Base-by-base conservation (phyloP, 169 alveolate species). In the Cryptosporidium tyzzeri region DNA sequence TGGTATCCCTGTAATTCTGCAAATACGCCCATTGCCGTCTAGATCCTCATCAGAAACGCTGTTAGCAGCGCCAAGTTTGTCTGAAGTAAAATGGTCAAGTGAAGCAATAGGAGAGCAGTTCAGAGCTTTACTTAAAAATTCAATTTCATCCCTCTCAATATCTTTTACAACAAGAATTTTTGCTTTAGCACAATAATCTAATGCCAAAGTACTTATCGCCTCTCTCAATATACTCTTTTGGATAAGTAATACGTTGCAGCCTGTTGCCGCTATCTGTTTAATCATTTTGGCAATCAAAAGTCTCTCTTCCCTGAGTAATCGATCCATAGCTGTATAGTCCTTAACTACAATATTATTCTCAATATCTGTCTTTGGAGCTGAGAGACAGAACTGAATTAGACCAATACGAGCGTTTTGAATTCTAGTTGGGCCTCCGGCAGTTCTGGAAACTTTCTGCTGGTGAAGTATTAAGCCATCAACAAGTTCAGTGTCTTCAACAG, bases 341-440 rank as follows among this genome's bases (percentile, higher is more conserved):
- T 97, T 96, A 3, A 97, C 97, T 35, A 95, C 96, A 58, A 98
- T 96, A 86, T 96, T 96, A 93, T 98, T 98, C 91, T 98, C 99
- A 98, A 98, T 97, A 92, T 99, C 99, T 3, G 99, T 98, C 94
- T 99, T 99, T 8, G 99, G 99, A 41, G 99, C 97, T 1, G 99
- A 97, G 21, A 99, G 96, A 92, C 99, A 98, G 95, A 99, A 98
- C 93, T 99, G 99, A 53, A 99, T 97, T 41, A 99, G 94, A 50
- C 99, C 99, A 62, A 98, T 97, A 91, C 97, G 98, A 9, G 99
- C 99, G 91, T 97, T 95, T 59, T 93, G 94, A 26, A 98, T 92
- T 71, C 96, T 94, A 21, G 98, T 87, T 29, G 99, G 99, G 1
- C 99, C 99, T 69, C 98, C 98, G 14, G 99, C 99, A 41, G 95